phyloP scores from a whole-genome alignment of 495 filamentous ascomycete genomes.

The Margaritispora aquatica region DNA sequence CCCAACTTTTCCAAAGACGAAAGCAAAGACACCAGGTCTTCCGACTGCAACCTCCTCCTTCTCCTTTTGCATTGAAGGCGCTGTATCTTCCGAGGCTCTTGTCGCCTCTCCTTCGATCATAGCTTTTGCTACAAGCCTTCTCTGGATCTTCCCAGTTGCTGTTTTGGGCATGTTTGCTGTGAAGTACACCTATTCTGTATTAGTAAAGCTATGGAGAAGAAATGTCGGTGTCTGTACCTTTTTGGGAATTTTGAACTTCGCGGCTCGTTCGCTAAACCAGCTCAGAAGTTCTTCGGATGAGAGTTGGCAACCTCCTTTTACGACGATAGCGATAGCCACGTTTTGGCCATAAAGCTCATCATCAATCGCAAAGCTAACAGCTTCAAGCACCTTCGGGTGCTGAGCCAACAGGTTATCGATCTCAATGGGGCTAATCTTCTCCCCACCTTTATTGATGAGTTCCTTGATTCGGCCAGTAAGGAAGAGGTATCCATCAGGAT shows the following conservation, averaged over 20 bases:
- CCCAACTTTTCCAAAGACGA: background rate
- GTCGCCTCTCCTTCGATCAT: slow-evolving; percentile 35
- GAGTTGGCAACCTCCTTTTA: slow-evolving; percentile 53
- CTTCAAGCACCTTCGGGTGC: slow-evolving; percentile 62
- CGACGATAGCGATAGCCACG: slow-evolving; percentile 64
- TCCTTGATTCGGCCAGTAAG: slow-evolving; percentile 54
- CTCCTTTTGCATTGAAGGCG: background rate
- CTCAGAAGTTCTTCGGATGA: slow-evolving; percentile 49
- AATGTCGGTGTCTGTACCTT: slow-evolving; percentile 41
- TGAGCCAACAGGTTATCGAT: slow-evolving; percentile 22
- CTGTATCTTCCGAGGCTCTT: background rate
- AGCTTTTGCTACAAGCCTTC: slow-evolving; percentile 67
- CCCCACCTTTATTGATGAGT: slow-evolving; percentile 41
- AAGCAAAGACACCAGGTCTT: background rate
- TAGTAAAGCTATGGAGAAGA: background rate
- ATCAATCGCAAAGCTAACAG: slow-evolving; percentile 69
- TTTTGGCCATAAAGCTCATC: slow-evolving; percentile 76
- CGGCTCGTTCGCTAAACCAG: slow-evolving; percentile 58
- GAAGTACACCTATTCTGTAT: slow-evolving; percentile 41
- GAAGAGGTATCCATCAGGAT: slow-evolving; percentile 42
- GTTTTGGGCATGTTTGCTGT: slow-evolving; percentile 77
- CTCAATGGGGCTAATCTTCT: slow-evolving; percentile 48
- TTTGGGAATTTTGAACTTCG: slow-evolving; percentile 76
- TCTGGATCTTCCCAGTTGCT: slow-evolving; percentile 77
- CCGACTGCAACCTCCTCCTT: background rate